phyloP scores from a whole-genome alignment of 2,329 filamentous ascomycete species.

The Scedosporium apiospermum region DNA sequence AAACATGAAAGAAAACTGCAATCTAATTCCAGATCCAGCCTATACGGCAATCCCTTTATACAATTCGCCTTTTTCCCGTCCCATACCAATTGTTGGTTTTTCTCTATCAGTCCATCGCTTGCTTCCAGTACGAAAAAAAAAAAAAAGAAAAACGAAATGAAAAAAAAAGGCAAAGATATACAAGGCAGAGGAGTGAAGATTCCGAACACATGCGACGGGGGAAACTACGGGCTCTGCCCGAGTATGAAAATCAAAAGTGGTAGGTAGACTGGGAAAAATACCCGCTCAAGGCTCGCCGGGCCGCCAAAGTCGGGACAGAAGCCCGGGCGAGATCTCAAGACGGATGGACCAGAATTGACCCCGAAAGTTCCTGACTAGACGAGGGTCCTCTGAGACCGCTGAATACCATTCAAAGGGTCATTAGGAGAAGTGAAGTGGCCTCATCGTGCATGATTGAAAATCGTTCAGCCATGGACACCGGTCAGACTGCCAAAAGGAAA shows the following conservation, averaged over 20 bases:
- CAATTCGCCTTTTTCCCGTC: neutral
- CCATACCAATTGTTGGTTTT: neutral
- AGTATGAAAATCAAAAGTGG: neutral
- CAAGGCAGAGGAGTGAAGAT: neutral
- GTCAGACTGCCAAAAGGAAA: neutral
- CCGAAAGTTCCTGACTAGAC: too few species aligned
- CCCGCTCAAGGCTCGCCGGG: neutral
- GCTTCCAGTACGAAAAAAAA: neutral
- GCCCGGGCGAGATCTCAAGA: neutral
- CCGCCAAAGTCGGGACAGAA: neutral
- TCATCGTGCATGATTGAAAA: neutral
- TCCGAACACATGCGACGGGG: neutral
- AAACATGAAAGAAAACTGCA: neutral
- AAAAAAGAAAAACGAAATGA: neutral
- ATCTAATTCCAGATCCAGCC: slow-evolving; percentile 4
- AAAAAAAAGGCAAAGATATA: neutral
- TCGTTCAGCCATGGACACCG: neutral
- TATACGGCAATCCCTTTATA: slow-evolving; percentile 3
- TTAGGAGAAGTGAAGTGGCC: neutral
- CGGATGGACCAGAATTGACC: neutral
- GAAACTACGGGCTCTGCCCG: neutral
- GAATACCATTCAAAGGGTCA: neutral
- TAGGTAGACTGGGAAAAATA: neutral
- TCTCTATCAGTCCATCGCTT: slow-evolving; percentile 3
- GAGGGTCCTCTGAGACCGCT: neutral